A percentile compares a stretch with the other conserved stretches of the same genome.
Conservation (phyloP, 371 early-diverging fungal species). For the Mucor indicus region DNA sequence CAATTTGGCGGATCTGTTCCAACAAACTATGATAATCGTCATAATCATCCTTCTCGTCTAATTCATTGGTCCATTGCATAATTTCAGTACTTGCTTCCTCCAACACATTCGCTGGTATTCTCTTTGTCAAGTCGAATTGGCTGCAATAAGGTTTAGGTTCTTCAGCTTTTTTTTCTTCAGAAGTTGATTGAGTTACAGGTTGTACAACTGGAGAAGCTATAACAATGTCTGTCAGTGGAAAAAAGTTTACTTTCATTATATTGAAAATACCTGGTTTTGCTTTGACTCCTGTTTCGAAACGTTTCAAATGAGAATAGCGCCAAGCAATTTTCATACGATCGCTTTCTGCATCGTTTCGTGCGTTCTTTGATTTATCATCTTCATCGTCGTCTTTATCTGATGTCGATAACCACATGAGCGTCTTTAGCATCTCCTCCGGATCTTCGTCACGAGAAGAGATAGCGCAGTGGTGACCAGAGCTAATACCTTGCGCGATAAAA, state of each 20-base stretch:
- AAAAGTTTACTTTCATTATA: background rate
- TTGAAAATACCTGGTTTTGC: constrained; percentile 26
- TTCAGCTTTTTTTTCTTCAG: constrained; percentile 7
- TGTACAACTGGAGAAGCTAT: constrained; percentile 24
- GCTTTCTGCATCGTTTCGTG: constrained; percentile 34
- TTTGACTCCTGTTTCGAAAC: constrained; percentile 52
- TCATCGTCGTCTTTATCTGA: constrained; percentile 51
- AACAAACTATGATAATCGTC: constrained; percentile 60
- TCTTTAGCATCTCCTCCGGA: constrained; percentile 51
- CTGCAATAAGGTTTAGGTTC: constrained; percentile 62
- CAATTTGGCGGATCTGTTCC: constrained; percentile 49
- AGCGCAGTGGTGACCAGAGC: constrained; percentile 70
- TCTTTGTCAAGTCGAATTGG: constrained; percentile 76
- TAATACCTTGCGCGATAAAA: constrained; percentile 85
- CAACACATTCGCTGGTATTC: constrained; percentile 49
- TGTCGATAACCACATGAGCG: constrained; percentile 59
- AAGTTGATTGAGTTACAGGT: constrained; percentile 2
- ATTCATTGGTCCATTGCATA: constrained; percentile 28
- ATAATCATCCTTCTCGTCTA: constrained; percentile 26
- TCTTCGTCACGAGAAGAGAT: constrained; percentile 68
- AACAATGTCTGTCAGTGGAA: background rate
- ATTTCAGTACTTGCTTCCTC: constrained; percentile 46
- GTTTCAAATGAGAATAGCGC: constrained; percentile 83
- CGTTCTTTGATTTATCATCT: constrained; percentile 39
- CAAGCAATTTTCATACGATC: constrained; percentile 90